These are phyloP conservation scores for Infundibulicybe gibba DNA, from an alignment of 768 basidiomycete genomes.

Conservation along the genomic window DNA sequence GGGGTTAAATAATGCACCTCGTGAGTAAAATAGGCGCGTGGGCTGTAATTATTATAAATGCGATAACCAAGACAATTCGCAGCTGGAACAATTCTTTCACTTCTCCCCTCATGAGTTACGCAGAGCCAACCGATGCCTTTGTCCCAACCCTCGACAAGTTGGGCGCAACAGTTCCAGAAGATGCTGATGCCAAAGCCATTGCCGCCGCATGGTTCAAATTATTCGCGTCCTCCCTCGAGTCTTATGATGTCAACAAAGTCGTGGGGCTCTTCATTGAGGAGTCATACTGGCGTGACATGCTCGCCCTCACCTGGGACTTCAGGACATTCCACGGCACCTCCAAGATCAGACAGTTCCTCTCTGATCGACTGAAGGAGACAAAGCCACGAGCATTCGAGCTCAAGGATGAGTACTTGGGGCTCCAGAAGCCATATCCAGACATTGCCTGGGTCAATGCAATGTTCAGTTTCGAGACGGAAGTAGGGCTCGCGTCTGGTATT, in stretches of 20 bases:
- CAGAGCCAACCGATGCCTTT: constrained; percentile 11
- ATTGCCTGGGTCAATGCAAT: constrained; percentile 43
- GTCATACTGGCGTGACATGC: constrained; percentile 47
- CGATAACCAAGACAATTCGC: too few species aligned
- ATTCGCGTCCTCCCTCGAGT: constrained; percentile 11
- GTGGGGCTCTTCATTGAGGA: constrained; percentile 17
- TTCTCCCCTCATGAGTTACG: too few species aligned
- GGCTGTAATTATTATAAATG: too few species aligned
- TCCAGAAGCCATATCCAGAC: constrained; percentile 32
- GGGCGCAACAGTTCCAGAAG: constrained; percentile 14
- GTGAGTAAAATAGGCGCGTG: too few species aligned
- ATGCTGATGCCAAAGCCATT: constrained; percentile 18
- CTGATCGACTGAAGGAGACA: constrained; percentile 25
- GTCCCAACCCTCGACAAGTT: constrained; percentile 25
- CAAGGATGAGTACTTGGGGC: constrained; percentile 19
- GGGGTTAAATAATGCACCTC: too few species aligned
- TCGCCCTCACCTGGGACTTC: constrained; percentile 52
- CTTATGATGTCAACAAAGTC: constrained; percentile 11
- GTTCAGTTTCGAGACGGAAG: constrained; percentile 41
- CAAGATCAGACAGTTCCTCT: constrained; percentile 34
- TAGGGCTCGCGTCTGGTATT: constrained; percentile 40
- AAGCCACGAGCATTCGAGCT: constrained; percentile 27
- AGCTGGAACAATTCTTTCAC: too few species aligned
- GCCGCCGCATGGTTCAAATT: constrained; percentile 25
- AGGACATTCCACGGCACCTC: constrained; percentile 36